Base-by-base conservation (phyloP, 192 early-diverging fungal genomes). In the Backusella luteola region DNA sequence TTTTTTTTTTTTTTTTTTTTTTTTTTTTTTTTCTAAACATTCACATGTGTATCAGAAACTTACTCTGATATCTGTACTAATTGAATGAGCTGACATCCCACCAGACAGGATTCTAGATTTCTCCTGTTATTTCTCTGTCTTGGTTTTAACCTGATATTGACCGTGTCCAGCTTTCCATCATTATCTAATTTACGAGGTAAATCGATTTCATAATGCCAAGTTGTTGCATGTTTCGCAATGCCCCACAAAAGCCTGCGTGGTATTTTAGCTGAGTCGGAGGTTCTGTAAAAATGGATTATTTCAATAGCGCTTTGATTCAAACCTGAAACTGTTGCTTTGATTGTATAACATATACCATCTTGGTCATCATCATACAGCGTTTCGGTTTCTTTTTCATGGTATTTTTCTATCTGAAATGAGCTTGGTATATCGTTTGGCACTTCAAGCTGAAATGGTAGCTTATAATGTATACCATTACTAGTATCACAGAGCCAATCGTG, bases 201-300 rank as follows among this genome's bases (percentile, higher is more conserved):
- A 32, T 71, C 70, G 14, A 71, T 29, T 19, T 71, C 70, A 9
- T 71, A 71, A 12, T 71, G 70, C 70, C 70, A 71, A 7, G 26
- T 71, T 19, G 26, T 44, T 69, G 68, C 17, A 39, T 69, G 68
- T 44, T 46, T 71, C 23, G 70, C 29, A 32, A 71, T 71, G 15
- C 70, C 70, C 70, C 70, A 71, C 26, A 49, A 71, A 19, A 71
- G 39, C 42, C 41, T 71, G 17, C 39, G 41, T 26, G 70, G 70
- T 71, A 49, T 29, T 26, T 26, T 23, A 29, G 23, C 56, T 11
- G 56, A 63, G 56, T 63, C 56, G 56, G 56, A 63, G 26, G 56
- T 63, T 63, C 56, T 63, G 26, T 63, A 63, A 63, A 63, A 63
- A 63, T 63, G 56, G 11, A 63, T 23, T 63, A 63, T 11, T 29